A percentile compares a stretch with the other conserved stretches of the same genome.
Conservation (phyloP, 169 alveolate species). For the Plasmodium inui region DNA sequence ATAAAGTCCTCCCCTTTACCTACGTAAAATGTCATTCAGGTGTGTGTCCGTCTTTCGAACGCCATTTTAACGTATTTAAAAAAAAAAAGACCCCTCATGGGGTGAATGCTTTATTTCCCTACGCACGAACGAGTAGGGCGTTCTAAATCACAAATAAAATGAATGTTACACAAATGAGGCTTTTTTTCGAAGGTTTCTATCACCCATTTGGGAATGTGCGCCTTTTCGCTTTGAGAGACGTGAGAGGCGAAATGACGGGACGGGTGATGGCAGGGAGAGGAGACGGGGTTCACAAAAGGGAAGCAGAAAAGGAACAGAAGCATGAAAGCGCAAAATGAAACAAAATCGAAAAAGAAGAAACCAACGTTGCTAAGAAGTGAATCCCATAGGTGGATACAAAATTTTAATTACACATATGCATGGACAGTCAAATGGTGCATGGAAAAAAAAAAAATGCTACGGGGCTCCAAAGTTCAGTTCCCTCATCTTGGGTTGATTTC, state of each 20-base stretch:
- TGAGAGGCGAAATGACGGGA: not conserved
- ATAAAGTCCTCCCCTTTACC: not conserved
- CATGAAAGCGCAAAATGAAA: not conserved
- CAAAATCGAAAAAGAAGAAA: not conserved
- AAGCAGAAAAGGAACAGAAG: not conserved
- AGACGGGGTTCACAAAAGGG: not conserved
- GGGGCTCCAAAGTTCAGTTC: constrained; percentile 84
- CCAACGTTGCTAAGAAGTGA: not conserved
- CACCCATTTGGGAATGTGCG: not conserved
- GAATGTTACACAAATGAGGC: not conserved
- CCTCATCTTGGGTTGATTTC: constrained; percentile 84
- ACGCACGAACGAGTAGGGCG: not conserved
- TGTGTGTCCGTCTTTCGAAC: not conserved
- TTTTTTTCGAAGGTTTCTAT: not conserved
- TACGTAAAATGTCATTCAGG: not conserved
- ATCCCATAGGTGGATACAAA: not conserved
- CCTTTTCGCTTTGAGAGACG: not conserved
- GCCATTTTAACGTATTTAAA: not conserved
- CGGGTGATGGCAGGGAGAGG: not conserved
- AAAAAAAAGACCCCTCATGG: not conserved
- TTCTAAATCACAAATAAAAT: not conserved
- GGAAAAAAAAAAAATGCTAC: constrained; percentile 17
- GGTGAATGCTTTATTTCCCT: constrained; percentile 1
- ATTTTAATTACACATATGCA: constrained; percentile 13
- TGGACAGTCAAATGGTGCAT: not conserved